Base-by-base conservation (phyloP, 805 yeast genomes). In the Saccharomycopsis javanensis region DNA sequence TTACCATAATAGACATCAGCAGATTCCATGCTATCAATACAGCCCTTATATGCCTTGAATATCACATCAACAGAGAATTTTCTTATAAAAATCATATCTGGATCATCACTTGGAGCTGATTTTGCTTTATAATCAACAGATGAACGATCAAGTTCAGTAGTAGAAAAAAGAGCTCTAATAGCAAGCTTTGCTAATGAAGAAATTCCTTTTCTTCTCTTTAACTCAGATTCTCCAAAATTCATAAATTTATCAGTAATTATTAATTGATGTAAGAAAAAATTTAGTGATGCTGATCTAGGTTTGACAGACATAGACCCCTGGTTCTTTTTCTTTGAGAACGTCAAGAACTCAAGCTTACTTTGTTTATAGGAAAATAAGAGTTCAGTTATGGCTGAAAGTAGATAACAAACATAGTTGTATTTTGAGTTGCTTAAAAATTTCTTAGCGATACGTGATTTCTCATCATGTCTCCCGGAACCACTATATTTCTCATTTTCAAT, bases 331-430 rank as follows among this genome's bases (percentile, higher is more conserved):
- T 83, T 85, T 1, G 92, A 82, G 63, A 80, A 91, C 0, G 92
- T 83, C 57, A 90, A 71, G 64, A 91, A 86, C 64, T 90, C 96
- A 53, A 86, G 76, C 67, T 91, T 91, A 54, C 90, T 80, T 60
- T 83, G 84, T 60, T 83, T 85, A 67, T 90, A 91, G 1, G 96
- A 86, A 1, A 83, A 79, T 6, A 91, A 68, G 6, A 89, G 70
- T 63, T 91, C 97, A 0, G 83, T 77, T 42, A 90, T 68, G 0
- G 81, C 70, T 62, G 83, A 87, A 42, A 91, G 70, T 51, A 91
- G 69, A 67, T 84, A 90, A 50, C 84, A 77, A 58, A 82, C 80
- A 64, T 86, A 84, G 0, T 83, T 76, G 68, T 84, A 87, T 31
- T 79, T 75, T 6, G 75, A 71, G 65, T 86, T 86, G 57, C 72